Base-by-base conservation (phyloP, 2,329 filamentous ascomycete species). In the Calonectria crousiana region DNA sequence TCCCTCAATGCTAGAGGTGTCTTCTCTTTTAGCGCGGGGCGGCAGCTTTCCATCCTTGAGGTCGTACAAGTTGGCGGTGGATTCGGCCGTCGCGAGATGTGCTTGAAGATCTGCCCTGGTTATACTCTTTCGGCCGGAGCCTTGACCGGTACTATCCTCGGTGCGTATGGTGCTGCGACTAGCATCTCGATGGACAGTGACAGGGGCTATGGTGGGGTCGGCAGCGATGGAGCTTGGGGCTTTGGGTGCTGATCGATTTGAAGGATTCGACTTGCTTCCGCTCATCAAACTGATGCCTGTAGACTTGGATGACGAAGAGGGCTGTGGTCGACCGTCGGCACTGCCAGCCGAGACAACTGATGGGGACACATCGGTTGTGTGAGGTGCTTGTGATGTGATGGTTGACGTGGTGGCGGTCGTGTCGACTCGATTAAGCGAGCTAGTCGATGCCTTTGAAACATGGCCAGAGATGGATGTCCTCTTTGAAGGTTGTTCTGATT, bases 131-230 rank as follows among this genome's bases (percentile, higher is more conserved):
- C 85, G 84, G 41, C 82, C 81, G 41, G 83, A 82, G 26, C 79
- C 81, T 47, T 83, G 85, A 65, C 78, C 82, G n/a, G 83, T 79
- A n/a, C 82, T 82, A 34, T 90, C 89, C 23, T 90, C 88, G 1
- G 83, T 81, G 41, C 84, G 86, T 28, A 83, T 78, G 1, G 86
- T 82, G 38, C 83, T 87, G 60, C 89, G 87, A 62, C 84, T 83
- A 28, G 82, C 81, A 67, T 92, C 89, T 73, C 83, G 85, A 72
- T 90, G 88, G 70, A 89, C 86, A 65, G 88, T 88, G 16, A 89
- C 84, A 4, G 90, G 87, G 1, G 88, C 85, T 36, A 90, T 87
- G 74, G 84, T 88, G 32, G 85, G 84, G 26, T 87, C 85, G 5
- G 84, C 83, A 8, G 85, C 81, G 2, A 85, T 84, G n/a, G 85